Evolutionary conservation across 2,329 filamentous ascomycete species (phyloP), one percentile per base, ranked within the genome.

Genomic region (Colletotrichum sp.): DNA sequence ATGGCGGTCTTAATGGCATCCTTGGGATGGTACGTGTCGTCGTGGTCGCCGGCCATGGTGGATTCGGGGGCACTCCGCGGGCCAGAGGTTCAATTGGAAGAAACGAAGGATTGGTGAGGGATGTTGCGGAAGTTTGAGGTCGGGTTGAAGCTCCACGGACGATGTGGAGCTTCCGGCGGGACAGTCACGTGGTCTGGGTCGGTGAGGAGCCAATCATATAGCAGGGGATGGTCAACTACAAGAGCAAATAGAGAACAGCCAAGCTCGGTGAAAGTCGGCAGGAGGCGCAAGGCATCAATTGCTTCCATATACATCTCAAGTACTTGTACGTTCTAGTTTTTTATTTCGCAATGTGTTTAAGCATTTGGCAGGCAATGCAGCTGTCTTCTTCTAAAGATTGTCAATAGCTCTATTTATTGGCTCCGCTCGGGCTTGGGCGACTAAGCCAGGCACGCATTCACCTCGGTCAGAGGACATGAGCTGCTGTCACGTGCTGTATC

Each of bases 1-100:
- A 93, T 87, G 67, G 93, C 90, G 78, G 90, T 89, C 79, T 90
- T 89, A 80, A 98, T 86, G 79, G 95, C 93, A 90, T 98, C 95
- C 85, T 93, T 92, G 65, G 94, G 92, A 79, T 94, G 91, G 86
- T 94, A 98, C 78, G 83, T 79, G 76, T 86, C 85, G 76, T 90
- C 87, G 78, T 83, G 28, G 59, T 63, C 80, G 75, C 77, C 77
- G 76, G 77, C 77, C 77, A 78, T 78, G 72, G 72, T 78, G 55
- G 55, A 52, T 77, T 65, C 59, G 64, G 62, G 73, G 64, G 71
- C 70, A 64, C 60, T 72, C 69, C 34, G 73, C 64, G 73, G 70
- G 73, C 73, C 73, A 69, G 65, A 73, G 70, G 64, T 71, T 73
- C 73, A 69, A 77, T 78, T 72, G 74, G 64, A 77, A 67, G 52